phyloP scores from a whole-genome alignment of 306 rosid genomes.

The Lathyrus sativus region DNA sequence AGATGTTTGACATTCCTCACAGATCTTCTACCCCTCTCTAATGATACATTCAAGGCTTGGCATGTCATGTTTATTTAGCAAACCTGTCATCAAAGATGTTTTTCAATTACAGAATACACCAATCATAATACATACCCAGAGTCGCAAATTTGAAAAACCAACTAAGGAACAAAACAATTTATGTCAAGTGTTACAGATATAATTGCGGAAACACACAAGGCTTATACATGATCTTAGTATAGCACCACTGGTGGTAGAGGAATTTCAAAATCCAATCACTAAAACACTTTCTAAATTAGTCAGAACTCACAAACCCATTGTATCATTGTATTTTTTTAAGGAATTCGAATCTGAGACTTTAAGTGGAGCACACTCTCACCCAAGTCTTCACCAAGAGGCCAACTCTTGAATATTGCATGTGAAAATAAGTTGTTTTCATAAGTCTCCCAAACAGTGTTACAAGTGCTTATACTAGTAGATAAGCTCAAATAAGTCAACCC shows the following conservation, averaged over 20 bases:
- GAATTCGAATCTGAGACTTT: too few species aligned
- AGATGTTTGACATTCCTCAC: slow-evolving; percentile 60
- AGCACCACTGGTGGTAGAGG: not conserved
- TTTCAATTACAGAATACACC: slow-evolving; percentile 39
- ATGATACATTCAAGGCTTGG: slow-evolving; percentile 45
- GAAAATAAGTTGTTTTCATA: too few species aligned
- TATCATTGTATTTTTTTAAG: too few species aligned
- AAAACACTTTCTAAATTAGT: slow-evolving; percentile 20
- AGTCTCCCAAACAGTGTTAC: too few species aligned
- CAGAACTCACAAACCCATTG: slow-evolving; percentile 7
- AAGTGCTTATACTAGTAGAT: too few species aligned
- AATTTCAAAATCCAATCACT: slow-evolving; percentile 11
- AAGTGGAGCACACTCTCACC: too few species aligned
- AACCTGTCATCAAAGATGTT: slow-evolving; percentile 36
- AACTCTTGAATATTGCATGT: too few species aligned
- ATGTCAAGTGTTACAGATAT: not conserved
- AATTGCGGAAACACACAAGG: slow-evolving; percentile 3
- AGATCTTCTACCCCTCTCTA: slow-evolving; percentile 60
- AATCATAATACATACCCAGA: not conserved
- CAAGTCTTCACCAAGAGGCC: too few species aligned
- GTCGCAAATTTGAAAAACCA: slow-evolving; percentile 14
- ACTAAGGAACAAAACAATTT: not conserved
- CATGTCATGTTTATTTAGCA: slow-evolving; percentile 43
- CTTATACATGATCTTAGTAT: not conserved
- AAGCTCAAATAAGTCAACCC: too few species aligned